phyloP scores from a whole-genome alignment of 768 basidiomycete genomes.

The Rhizopogon rudus region DNA sequence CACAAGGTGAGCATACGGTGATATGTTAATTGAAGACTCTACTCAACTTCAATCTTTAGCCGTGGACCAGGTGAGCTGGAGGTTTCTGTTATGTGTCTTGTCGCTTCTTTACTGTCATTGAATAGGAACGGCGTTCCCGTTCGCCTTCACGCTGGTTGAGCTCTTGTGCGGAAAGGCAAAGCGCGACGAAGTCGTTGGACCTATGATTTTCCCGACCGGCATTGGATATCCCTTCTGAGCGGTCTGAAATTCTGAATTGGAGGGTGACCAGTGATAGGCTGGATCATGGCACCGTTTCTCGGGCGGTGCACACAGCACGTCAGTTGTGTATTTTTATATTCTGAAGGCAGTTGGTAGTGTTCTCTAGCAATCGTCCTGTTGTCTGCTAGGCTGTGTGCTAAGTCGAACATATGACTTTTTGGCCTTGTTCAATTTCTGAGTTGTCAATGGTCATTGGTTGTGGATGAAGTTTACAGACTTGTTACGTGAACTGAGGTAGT shows the following conservation, averaged over 20 bases:
- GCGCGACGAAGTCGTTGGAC: slow-evolving; percentile 52
- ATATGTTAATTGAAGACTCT: background rate
- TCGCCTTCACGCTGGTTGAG: slow-evolving; percentile 74
- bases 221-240: slow-evolving; percentile 35
- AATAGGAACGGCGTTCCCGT: slow-evolving; percentile 70
- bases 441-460: background rate
- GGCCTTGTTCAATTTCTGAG: background rate
- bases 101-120: background rate
- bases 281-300: background rate
- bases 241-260: too few species aligned
- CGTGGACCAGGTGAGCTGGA: slow-evolving; percentile 60
- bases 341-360: background rate
- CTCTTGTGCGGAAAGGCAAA: slow-evolving; percentile 59
- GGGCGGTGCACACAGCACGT: background rate
- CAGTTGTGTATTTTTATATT: background rate
- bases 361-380: too few species aligned
- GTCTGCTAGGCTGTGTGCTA: too few species aligned
- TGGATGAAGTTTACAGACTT: background rate
- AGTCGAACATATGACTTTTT: background rate
- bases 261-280: too few species aligned
- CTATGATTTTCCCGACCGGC: slow-evolving; percentile 67
- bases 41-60: slow-evolving; percentile 28
- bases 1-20: slow-evolving; percentile 52
- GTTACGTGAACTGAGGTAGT: slow-evolving; percentile 9
- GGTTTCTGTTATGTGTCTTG: background rate